Evolutionary conservation across 768 basidiomycete species (phyloP), one percentile per base, ranked within the genome.

Genomic region (Obba rivulosa): DNA sequence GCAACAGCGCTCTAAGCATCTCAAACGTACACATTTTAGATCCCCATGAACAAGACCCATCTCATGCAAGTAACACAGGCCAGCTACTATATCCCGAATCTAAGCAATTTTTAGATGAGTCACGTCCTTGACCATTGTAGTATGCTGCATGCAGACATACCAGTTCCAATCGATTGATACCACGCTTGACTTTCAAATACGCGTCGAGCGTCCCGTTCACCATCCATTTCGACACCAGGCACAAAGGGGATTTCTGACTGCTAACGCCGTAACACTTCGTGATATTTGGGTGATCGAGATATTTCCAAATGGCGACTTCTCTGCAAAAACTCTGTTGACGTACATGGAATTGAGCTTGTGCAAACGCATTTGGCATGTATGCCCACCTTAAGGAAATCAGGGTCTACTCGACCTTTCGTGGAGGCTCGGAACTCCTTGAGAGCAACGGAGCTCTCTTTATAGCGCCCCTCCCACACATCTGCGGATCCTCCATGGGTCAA

Each of bases 31-130:
- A 3, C 45, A 53, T 45, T 61, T 59, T 14, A 63, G 24, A 35
- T 60, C 60, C 0, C 58, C 59, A 45, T 63, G 62, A 13, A 63
- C 41, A 11, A 63, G 45, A 36, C 44, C 47, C 17, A 57, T 42
- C 11, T 41, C 35, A 40, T 63, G 62, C 4, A 62, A 50, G 39
- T 57, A 60, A 17, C 46, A 31, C 11, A 63, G 50, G 3, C 62
- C 62, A 0, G 40, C 25, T 3, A 55, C 43, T 3, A 61, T 53
- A 10, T 57, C 58, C 7, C 34, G 24, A 3, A 58, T 25, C 62
- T 63, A 36, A 18, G 10, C 22, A 43, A 21, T 17, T 20, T 21
- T 3, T 25, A 13, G 16, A 39, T 36, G 14, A 24, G 17, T 31
- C 28, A 13, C 28, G 28, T 31, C 28, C 7, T 31, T 31, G 28